Evolutionary conservation across 257 asterid species (phyloP), one percentile per base, ranked within the genome.

Genomic region (Solanum medicagineum): DNA sequence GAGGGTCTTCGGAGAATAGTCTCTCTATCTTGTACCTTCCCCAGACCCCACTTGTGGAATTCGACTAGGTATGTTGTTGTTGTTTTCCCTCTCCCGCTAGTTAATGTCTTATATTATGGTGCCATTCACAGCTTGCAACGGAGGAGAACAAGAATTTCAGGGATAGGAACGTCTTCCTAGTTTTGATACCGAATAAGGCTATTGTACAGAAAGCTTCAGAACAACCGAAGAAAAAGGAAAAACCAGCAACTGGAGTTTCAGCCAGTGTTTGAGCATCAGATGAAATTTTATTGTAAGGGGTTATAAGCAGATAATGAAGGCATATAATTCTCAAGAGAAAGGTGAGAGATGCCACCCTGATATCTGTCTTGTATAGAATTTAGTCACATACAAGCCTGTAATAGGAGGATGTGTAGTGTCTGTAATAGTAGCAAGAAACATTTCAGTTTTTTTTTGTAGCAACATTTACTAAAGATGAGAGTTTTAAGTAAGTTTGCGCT

Each of bases 121-220:
- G 20, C 77, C 36, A 36, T 63, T 73, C 20, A 40, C 94, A 95
- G 99, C 91, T 94, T 57, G 99, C 94, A 40, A 81, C 88, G 0
- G 97, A 93, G 93, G 99, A 97, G 90, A 86, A 87, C 87, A 97
- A 97, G 87, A 92, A 84, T 85, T 95, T 97, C 90, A 86, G 84
- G 55, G 98, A 93, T 86, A 91, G 94, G 87, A 94, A 94, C 87
- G 88, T 95, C 11, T 97, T 92, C 75, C 85, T 95, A 47, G 66
- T 97, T 74, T 83, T 97, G 93, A 88, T 92, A 68, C 99, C 99
- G n/a, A 97, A 97, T 90, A 95, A 95, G 93, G 88, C 89, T 22
- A 36, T 90, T 84, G 83, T 47, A 84, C 95, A 90, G 89, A 95
- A 92, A 85, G 69, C 90, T 84, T 95, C 90, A 71, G 98, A 95